Base-by-base conservation (phyloP, 768 basidiomycete genomes). In the Lentinula sp. region DNA sequence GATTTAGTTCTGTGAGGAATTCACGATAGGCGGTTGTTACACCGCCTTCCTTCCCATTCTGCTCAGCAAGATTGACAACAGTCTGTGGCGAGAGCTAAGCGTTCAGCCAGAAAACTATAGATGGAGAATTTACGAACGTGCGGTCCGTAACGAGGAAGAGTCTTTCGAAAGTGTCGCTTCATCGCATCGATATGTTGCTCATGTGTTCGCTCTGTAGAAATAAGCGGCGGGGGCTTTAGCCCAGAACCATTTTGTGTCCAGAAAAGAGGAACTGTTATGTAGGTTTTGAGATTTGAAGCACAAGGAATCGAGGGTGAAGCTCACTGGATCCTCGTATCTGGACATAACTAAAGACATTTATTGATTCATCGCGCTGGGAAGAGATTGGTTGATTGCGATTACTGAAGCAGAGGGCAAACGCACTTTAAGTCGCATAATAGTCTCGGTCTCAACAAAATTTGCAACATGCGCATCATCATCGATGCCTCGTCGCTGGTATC, bases 401-500 rank as follows among this genome's bases (percentile, higher is more conserved):
- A 49, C 18, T 23, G 28, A n/a, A 10, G 2, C 40, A 58, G 16
- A 58, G 55, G 8, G 42, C 35, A n/a, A 11, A 66, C 80, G 42
- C 62, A 93, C 94, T 79, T 89, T 83, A 10, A 95, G 83, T 46
- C 86, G 80, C 78, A 92, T 84, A 57, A 96, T 86, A 2, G 91
- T 89, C 75, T 98, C 95, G 0, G 93, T 94, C 73, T 98, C 93
- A 2, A 98, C 94, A 69, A 98, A 95, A 73, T 98, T 98, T 1
- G 94, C 95, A 3, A 95, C 95, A 69, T 92, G 83, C 5, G 94
- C 93, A 61, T 91, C 87, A 64, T 95, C 93, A 67, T 98, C 95
- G 57, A 98, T 85, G 1, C 97, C 97, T 67, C 97, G 80, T 46
- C 97, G 83, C 72, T 98, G 97, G 74, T 96, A 99, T 48, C 97